Conservation (phyloP, 306 rosid genomes). For the Purshia tridentata region DNA sequence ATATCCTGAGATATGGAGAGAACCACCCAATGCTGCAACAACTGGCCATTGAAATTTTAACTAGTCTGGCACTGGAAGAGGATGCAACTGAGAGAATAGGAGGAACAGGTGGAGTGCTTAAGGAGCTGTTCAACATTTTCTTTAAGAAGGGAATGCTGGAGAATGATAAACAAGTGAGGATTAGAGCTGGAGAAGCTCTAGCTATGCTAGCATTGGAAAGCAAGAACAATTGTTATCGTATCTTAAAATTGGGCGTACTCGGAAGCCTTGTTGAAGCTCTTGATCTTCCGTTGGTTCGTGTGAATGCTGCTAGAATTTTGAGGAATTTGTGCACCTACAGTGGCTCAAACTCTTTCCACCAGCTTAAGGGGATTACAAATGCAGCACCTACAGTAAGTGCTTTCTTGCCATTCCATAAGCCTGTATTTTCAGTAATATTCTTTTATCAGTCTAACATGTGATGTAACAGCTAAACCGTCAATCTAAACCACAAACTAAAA, state of each 20-base stretch:
- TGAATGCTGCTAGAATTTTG: conserved; percentile 73
- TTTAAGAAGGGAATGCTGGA: conserved; percentile 41
- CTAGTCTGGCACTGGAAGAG: conserved; percentile 73
- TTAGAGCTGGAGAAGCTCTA: conserved; percentile 87
- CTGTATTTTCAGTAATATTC: not conserved
- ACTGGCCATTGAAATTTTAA: conserved; percentile 76
- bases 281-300: conserved; percentile 54
- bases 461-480: not conserved
- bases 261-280: conserved; percentile 56
- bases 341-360: conserved; percentile 54
- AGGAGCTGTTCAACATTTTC: conserved; percentile 69
- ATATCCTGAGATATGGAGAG: conserved; percentile 68
- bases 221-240: conserved; percentile 59
- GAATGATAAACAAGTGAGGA: conserved; percentile 40
- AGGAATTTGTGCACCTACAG: conserved; percentile 73
- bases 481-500: not conserved
- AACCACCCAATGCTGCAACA: conserved; percentile 63
- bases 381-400: conserved; percentile 82
- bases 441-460: not conserved
- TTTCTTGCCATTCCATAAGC: not conserved
- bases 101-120: conserved; percentile 79
- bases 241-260: conserved; percentile 51
- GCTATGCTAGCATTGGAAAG: conserved; percentile 88
- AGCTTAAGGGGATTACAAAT: conserved; percentile 47
- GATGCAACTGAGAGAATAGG: conserved; percentile 86